Evolutionary conservation across 495 filamentous ascomycete genomes (phyloP).

Genomic region (Aspergillus panamensis): DNA sequence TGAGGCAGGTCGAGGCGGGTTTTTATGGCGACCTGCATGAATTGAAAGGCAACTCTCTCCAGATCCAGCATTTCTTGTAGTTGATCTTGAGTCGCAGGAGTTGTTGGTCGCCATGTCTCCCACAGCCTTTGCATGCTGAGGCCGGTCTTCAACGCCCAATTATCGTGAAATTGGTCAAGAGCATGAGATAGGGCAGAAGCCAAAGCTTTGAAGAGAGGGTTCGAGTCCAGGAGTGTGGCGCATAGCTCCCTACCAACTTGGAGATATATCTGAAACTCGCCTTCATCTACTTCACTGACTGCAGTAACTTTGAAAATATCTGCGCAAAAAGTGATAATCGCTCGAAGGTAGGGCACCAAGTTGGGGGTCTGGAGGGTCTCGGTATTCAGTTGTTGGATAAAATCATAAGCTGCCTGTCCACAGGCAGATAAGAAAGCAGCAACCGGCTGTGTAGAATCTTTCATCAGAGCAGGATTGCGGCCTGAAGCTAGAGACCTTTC

Average conservation of each 20-base stretch:
- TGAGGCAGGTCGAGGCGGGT: constrained; percentile 41
- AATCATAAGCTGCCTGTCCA: constrained; percentile 40
- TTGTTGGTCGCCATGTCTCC: constrained; percentile 64
- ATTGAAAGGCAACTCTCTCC: constrained; percentile 66
- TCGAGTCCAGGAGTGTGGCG: constrained; percentile 27
- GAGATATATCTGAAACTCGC: constrained; percentile 54
- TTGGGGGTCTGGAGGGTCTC: constrained; percentile 27
- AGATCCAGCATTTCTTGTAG: constrained; percentile 53
- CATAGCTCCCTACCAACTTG: constrained; percentile 41
- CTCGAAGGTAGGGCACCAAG: constrained; percentile 34
- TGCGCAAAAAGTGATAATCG: constrained; percentile 55
- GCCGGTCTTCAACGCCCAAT: constrained; percentile 64
- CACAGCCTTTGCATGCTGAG: constrained; percentile 84
- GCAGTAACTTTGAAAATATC: constrained; percentile 50
- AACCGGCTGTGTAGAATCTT: constrained; percentile 60
- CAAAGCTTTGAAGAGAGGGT: constrained; percentile 28
- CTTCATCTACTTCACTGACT: constrained; percentile 48
- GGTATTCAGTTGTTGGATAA: constrained; percentile 34
- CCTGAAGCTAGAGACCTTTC: constrained; percentile 62
- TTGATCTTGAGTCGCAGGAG: constrained; percentile 50
- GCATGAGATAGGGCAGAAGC: constrained; percentile 36
- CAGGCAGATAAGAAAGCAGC: constrained; percentile 44
- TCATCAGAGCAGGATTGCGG: constrained; percentile 56
- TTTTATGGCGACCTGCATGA: constrained; percentile 57
- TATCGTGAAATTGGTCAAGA: constrained; percentile 45